Percentiles rank a stretch among this genome's conserved stretches.
phyloP scores from a whole-genome alignment of 2,329 filamentous ascomycete species.

The Didymella exigua region DNA sequence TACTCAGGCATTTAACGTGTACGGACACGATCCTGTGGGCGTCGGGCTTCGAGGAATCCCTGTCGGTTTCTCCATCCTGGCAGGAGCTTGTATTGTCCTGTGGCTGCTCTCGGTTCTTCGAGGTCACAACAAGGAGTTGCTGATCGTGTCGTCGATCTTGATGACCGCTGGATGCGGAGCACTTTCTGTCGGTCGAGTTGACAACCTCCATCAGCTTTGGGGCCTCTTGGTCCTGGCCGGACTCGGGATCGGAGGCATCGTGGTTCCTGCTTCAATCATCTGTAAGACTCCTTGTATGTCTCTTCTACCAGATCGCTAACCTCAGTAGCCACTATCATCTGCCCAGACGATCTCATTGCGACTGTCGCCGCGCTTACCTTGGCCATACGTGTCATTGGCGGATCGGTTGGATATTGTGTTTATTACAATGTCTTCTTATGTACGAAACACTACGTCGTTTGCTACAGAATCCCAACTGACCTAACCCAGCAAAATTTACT shows the following conservation, averaged over 20 bases:
- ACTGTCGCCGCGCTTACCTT: slow-evolving; percentile 71
- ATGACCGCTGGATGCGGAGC: slow-evolving; percentile 71
- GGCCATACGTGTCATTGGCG: slow-evolving; percentile 70
- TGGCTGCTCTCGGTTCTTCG: slow-evolving; percentile 62
- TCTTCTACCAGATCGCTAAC: neutral
- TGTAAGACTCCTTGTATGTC: slow-evolving; percentile 9
- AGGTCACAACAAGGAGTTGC: slow-evolving; percentile 64
- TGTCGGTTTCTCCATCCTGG: slow-evolving; percentile 66
- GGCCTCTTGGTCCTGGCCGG: slow-evolving; percentile 64
- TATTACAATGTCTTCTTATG: slow-evolving; percentile 49
- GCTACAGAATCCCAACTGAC: no score
- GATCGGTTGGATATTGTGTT: slow-evolving; percentile 65
- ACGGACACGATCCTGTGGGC: slow-evolving; percentile 63
- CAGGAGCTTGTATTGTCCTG: slow-evolving; percentile 65
- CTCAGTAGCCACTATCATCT: slow-evolving; percentile 65
- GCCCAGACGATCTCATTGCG: slow-evolving; percentile 71
- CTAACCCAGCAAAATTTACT: slow-evolving; percentile 35
- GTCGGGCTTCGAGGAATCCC: slow-evolving; percentile 69
- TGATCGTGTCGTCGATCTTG: slow-evolving; percentile 63
- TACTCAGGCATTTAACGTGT: slow-evolving; percentile 40
- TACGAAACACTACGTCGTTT: no score
- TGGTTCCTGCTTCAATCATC: slow-evolving; percentile 71
- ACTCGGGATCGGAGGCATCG: slow-evolving; percentile 70
- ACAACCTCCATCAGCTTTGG: slow-evolving; percentile 63
- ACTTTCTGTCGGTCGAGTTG: slow-evolving; percentile 56